A percentile compares a stretch with the other conserved stretches of the same genome.
phyloP scores from a whole-genome alignment of 139 green algal genomes.

The Chlamydomonas asymmetrica region DNA sequence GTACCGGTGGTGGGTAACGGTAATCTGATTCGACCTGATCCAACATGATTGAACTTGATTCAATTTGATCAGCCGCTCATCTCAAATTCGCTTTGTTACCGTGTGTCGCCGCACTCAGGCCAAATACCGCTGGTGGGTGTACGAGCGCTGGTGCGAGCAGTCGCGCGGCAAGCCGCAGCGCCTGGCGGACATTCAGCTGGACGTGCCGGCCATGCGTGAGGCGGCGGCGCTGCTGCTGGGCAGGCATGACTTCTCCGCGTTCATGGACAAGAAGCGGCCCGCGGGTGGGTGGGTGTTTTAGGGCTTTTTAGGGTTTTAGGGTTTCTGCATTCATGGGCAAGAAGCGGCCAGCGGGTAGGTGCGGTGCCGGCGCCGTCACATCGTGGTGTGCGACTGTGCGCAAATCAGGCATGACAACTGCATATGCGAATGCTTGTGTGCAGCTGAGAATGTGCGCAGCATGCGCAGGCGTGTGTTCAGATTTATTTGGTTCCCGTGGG shows the following conservation, averaged over 20 bases:
- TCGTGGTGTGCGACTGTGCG: background rate
- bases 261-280: slow-evolving; percentile 48
- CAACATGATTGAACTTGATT: too few species aligned
- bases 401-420: background rate
- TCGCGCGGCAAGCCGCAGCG: slow-evolving; percentile 41
- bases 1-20: too few species aligned
- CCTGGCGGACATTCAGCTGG: slow-evolving; percentile 32
- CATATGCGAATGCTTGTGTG: background rate
- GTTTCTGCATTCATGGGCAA: slow-evolving; percentile 39
- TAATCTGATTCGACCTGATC: too few species aligned
- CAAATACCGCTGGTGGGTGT: slow-evolving; percentile 45
- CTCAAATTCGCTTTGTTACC: too few species aligned
- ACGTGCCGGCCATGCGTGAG: slow-evolving; percentile 39
- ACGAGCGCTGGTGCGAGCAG: slow-evolving; percentile 45
- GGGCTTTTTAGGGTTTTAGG: background rate
- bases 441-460: background rate
- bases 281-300: slow-evolving; percentile 22
- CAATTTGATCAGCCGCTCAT: too few species aligned
- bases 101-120: too few species aligned
- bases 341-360: slow-evolving; percentile 40
- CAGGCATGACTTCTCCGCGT: slow-evolving; percentile 45
- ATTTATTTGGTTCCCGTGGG: too few species aligned
- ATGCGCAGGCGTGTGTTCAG: too few species aligned
- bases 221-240: slow-evolving; percentile 40
- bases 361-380: background rate